Percentiles rank a stretch among this genome's conserved stretches.
Conservation (phyloP, 2,329 filamentous ascomycete species). For the Pseudocercospora fijiensis region DNA sequence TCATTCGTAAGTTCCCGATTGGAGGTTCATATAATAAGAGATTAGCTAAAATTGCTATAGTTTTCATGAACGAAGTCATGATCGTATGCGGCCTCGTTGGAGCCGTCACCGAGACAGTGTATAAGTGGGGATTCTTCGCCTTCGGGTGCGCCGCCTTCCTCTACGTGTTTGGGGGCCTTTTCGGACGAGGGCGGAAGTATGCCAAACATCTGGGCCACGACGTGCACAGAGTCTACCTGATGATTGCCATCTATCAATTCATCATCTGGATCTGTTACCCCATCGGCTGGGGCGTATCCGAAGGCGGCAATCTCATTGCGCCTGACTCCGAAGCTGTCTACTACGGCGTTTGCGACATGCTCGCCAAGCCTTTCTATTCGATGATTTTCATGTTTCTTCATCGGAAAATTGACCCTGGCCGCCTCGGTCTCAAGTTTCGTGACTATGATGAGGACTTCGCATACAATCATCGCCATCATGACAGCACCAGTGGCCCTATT, state of each 20-base stretch:
- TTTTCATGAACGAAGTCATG: conserved; percentile 63
- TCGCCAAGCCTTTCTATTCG: conserved; percentile 62
- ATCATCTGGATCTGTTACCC: conserved; percentile 62
- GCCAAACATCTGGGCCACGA: conserved; percentile 53
- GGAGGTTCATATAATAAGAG: too few species aligned
- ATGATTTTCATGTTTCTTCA: conserved; percentile 58
- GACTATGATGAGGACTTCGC: conserved; percentile 33
- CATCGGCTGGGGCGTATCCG: conserved; percentile 58
- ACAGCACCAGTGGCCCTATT: neutral
- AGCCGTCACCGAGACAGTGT: conserved; percentile 57
- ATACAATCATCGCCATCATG: neutral
- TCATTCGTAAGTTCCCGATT: conserved; percentile 39
- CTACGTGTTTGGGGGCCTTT: conserved; percentile 49
- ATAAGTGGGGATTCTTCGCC: conserved; percentile 56
- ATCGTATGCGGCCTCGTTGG: conserved; percentile 62
- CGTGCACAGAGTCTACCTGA: conserved; percentile 51
- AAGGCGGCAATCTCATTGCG: conserved; percentile 62
- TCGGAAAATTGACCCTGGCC: conserved; percentile 56
- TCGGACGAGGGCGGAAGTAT: conserved; percentile 53
- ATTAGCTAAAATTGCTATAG: neutral
- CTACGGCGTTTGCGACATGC: conserved; percentile 62
- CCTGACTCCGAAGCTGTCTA: conserved; percentile 64
- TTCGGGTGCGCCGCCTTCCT: conserved; percentile 40
- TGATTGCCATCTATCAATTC: conserved; percentile 54
- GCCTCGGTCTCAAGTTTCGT: conserved; percentile 53